Percentiles rank a stretch among this genome's conserved stretches.
phyloP scores from a whole-genome alignment of 768 basidiomycete species.

The Tephrocybe sp. region DNA sequence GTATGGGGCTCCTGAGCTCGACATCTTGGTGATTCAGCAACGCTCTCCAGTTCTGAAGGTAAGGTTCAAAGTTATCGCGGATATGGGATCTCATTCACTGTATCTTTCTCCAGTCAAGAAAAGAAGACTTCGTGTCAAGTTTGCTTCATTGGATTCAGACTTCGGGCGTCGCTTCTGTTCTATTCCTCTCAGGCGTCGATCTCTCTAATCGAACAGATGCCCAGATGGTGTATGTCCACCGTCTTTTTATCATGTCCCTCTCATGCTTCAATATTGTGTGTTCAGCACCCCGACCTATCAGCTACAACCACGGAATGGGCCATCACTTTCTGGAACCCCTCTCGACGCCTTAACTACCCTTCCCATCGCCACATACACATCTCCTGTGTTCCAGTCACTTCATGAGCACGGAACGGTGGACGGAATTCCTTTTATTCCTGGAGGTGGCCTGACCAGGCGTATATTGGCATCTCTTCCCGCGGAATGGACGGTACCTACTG shows the following conservation, averaged over 20 bases:
- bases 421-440: constrained; percentile 70
- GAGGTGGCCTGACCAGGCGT: constrained; percentile 70
- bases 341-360: constrained; percentile 41
- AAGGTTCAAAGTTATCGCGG: constrained; percentile 11
- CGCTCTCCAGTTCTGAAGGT: constrained; percentile 80
- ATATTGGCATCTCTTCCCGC: constrained; percentile 56
- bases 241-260: neutral
- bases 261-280: neutral
- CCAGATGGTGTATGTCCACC: constrained; percentile 65
- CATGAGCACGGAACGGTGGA: constrained; percentile 18
- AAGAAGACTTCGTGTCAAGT: constrained; percentile 60
- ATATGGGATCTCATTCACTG: neutral
- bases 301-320: constrained; percentile 41
- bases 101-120: constrained; percentile 46
- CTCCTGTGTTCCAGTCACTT: constrained; percentile 38
- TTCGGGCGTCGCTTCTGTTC: constrained; percentile 45
- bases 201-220: constrained; percentile 68
- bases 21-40: constrained; percentile 71
- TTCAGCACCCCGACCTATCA: constrained; percentile 66
- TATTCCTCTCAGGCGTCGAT: constrained; percentile 78
- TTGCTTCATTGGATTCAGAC: constrained; percentile 55
- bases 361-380: constrained; percentile 53
- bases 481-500: constrained; percentile 50
- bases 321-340: constrained; percentile 40
- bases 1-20: constrained; percentile 49